These are phyloP conservation scores for Aureobasidium namibiae DNA, from an alignment of 2,329 filamentous ascomycete genomes.

Conservation along the genomic window DNA sequence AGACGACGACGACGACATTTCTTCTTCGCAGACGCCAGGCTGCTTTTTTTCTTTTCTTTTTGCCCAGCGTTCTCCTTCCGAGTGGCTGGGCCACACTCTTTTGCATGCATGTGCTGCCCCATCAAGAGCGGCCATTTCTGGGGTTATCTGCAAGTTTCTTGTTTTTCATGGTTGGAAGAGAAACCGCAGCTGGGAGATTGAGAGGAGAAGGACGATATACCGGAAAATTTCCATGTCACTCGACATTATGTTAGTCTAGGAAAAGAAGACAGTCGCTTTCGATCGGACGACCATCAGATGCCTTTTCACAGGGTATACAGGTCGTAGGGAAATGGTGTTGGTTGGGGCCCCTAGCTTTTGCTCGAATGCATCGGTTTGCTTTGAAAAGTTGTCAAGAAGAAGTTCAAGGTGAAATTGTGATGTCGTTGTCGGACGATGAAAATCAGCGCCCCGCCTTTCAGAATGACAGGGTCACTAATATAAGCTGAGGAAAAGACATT, in stretches of 20 bases:
- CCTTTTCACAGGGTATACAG: not conserved
- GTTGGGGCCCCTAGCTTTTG: too few relatives aligned
- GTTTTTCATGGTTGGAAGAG: not conserved
- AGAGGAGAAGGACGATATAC: not conserved
- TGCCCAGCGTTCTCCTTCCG: not conserved
- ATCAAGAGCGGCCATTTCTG: not conserved
- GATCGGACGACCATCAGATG: not conserved
- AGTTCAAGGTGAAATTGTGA: not conserved
- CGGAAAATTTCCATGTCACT: not conserved
- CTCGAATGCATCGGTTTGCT: not conserved
- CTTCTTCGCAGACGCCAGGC: not conserved
- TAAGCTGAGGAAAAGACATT: not conserved
- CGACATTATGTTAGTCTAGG: not conserved
- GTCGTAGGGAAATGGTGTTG: not conserved
- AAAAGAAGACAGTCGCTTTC: not conserved
- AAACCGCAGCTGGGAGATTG: not conserved
- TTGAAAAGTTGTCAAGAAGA: not conserved
- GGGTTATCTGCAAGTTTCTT: not conserved
- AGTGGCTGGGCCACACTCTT: not conserved
- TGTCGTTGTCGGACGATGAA: not conserved
- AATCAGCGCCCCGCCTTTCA: not conserved
- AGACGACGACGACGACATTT: constrained; percentile 1
- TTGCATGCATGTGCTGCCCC: not conserved
- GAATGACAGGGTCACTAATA: not conserved
- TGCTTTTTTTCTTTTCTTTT: not conserved